These are phyloP conservation scores for Pseudogymnoascus sp. DNA, from an alignment of 2,329 filamentous ascomycete species.

Conservation along the genomic window DNA sequence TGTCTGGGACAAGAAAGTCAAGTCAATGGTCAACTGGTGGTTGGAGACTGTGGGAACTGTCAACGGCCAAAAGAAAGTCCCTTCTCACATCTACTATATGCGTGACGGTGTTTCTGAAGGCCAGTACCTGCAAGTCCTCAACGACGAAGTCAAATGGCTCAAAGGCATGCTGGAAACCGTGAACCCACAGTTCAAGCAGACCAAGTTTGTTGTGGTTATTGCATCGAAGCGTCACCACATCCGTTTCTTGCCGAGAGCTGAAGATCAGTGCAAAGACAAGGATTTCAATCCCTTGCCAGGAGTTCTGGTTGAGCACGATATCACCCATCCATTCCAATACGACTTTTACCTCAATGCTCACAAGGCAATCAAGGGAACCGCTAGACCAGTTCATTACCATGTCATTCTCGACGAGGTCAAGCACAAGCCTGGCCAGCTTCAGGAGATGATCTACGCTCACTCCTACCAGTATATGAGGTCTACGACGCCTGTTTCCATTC, in stretches of 20 bases:
- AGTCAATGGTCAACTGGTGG: slow-evolving; percentile 62
- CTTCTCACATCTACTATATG: slow-evolving; percentile 79
- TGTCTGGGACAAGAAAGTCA: slow-evolving; percentile 47
- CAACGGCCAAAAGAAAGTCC: slow-evolving; percentile 43
- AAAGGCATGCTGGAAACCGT: slow-evolving; percentile 50
- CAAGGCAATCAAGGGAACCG: slow-evolving; percentile 84
- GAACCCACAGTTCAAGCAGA: slow-evolving; percentile 11
- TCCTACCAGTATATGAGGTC: slow-evolving; percentile 90
- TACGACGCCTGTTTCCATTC: slow-evolving; percentile 76
- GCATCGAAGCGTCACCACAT: slow-evolving; percentile 93
- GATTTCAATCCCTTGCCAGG: slow-evolving; percentile 81
- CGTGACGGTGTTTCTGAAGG: slow-evolving; percentile 88
- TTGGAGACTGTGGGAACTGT: slow-evolving; percentile 34
- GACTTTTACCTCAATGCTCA: slow-evolving; percentile 74
- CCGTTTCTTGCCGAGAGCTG: slow-evolving; percentile 65
- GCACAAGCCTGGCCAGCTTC: slow-evolving; percentile 59
- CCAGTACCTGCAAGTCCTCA: slow-evolving; percentile 71
- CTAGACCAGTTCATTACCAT: slow-evolving; percentile 86
- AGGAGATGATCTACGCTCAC: slow-evolving; percentile 88
- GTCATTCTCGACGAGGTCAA: slow-evolving; percentile 76
- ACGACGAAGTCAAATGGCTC: slow-evolving; percentile 55
- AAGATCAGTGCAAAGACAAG: slow-evolving; percentile 48
- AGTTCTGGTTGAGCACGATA: slow-evolving; percentile 76
- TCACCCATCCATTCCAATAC: slow-evolving; percentile 85
- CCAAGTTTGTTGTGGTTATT: slow-evolving; percentile 74